Evolutionary conservation across 2,329 filamentous ascomycete genomes (phyloP).

Genomic region (Xylaria sp.): DNA sequence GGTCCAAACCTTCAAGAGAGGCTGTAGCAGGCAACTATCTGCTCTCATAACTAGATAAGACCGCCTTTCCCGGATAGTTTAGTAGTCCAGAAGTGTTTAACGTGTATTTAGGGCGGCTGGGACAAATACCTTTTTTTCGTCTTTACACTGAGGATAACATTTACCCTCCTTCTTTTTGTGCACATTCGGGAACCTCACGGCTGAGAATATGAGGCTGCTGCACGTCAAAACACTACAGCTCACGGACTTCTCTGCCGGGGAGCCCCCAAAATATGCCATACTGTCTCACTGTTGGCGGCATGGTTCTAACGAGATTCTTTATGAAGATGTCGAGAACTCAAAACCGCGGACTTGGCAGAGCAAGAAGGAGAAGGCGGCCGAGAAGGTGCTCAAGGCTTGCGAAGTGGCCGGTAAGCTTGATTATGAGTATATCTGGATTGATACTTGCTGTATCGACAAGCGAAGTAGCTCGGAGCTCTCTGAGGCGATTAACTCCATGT

Average conservation of each 20-base stretch:
- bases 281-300: conserved; percentile 15
- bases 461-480: conserved; percentile 15
- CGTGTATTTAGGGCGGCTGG: too few relatives aligned
- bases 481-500: conserved; percentile 23
- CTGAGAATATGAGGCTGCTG: conserved; percentile 5
- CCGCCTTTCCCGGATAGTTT: background rate
- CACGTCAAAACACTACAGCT: background rate
- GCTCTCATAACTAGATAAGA: too few relatives aligned
- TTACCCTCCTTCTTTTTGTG: background rate
- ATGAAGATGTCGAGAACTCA: conserved; percentile 2
- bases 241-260: background rate
- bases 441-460: conserved; percentile 23
- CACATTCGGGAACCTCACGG: too few relatives aligned
- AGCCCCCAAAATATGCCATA: conserved; percentile 7
- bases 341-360: background rate
- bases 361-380: background rate
- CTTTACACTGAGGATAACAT: background rate
- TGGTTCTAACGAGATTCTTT: conserved; percentile 1
- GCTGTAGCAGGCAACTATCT: too few relatives aligned
- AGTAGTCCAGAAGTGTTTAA: background rate
- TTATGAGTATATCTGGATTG: conserved; percentile 10
- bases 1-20: too few relatives aligned
- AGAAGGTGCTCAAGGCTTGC: conserved; percentile 3
- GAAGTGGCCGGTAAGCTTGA: background rate
- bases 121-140: too few relatives aligned